Evolutionary conservation across 2,329 filamentous ascomycete genomes (phyloP).

Genomic region (Diaporthe sp.): DNA sequence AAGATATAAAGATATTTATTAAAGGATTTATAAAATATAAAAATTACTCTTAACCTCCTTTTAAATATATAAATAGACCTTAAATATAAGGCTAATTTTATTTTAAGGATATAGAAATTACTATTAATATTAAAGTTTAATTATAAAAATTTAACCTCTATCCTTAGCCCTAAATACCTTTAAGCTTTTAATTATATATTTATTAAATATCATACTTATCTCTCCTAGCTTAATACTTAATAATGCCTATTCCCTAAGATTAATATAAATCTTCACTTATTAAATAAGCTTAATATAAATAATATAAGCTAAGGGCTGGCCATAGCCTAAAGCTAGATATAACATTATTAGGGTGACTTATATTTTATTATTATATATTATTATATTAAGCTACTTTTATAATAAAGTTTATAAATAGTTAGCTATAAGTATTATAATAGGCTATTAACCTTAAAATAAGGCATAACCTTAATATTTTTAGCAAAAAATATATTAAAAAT

Average conservation of each 20-base stretch:
- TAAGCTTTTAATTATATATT: background rate
- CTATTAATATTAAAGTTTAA: background rate
- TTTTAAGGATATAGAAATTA: background rate
- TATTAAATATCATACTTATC: background rate
- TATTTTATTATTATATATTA: background rate
- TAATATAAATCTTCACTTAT: too few species aligned
- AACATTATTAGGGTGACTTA: background rate
- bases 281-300: background rate
- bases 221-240: background rate
- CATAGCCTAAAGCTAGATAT: background rate
- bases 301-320: background rate
- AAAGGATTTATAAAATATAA: background rate
- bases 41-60: background rate
- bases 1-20: background rate
- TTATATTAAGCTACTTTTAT: background rate
- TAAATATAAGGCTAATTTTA: background rate
- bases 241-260: too few species aligned
- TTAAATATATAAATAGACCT: background rate
- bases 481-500: too few species aligned
- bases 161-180: background rate
- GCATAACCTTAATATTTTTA: too few species aligned
- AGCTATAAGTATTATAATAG: background rate
- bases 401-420: background rate
- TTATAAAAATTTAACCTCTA: background rate
- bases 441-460: background rate